A percentile compares a stretch with the other conserved stretches of the same genome.
phyloP scores from a whole-genome alignment of 768 basidiomycete species.

The Serendipita sp. region DNA sequence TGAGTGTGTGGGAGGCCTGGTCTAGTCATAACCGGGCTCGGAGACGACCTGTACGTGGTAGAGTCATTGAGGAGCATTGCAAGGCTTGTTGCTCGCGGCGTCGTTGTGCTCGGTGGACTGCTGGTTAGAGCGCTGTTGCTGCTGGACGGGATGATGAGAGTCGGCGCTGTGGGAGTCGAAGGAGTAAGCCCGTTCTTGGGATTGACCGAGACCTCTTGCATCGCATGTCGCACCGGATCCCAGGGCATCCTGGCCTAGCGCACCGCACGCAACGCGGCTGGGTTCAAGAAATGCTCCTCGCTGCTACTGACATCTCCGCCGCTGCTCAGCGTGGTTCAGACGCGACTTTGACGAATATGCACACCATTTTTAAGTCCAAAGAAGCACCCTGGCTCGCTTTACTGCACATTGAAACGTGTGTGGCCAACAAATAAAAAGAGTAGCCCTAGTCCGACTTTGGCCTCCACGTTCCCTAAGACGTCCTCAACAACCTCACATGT shows the following conservation, averaged over 20 bases:
- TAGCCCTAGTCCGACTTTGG: too few species aligned
- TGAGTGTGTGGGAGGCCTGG: not conserved
- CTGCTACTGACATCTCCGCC: not conserved
- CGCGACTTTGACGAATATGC: not conserved
- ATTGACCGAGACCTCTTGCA: not conserved
- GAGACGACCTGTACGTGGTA: conserved; percentile 5
- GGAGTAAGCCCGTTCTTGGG: not conserved
- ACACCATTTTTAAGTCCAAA: too few species aligned
- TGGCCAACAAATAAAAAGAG: too few species aligned
- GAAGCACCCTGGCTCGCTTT: too few species aligned
- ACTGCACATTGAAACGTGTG: too few species aligned
- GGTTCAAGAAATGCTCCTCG: not conserved
- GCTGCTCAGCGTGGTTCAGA: not conserved
- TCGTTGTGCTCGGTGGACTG: conserved; percentile 2
- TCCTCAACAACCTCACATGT: not conserved
- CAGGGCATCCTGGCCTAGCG: not conserved
- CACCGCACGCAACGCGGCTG: not conserved
- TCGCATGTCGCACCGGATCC: conserved; percentile 1
- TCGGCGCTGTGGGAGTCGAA: not conserved
- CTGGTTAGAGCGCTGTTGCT: not conserved
- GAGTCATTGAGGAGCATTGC: conserved; percentile 6
- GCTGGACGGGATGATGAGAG: not conserved
- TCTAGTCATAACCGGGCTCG: conserved; percentile 6
- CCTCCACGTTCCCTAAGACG: too few species aligned
- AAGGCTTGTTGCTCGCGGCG: not conserved